phyloP scores from a whole-genome alignment of 2,329 filamentous ascomycete species.

The Aspergillus costaricaensis region DNA sequence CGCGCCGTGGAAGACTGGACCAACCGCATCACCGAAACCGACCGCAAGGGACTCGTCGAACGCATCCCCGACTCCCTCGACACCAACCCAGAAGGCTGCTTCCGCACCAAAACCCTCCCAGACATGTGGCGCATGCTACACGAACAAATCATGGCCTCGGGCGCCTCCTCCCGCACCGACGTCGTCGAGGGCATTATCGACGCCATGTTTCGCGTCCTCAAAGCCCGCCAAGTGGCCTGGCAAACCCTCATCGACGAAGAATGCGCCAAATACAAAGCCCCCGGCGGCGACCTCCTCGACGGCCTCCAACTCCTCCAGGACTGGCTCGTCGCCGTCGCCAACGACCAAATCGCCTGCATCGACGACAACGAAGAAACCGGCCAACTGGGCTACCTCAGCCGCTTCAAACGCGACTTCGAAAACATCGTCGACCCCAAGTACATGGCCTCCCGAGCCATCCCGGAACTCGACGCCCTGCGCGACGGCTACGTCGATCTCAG shows the following conservation, averaged over 20 bases:
- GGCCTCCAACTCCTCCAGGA: constrained; percentile 74
- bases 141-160: constrained; percentile 85
- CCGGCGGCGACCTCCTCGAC: constrained; percentile 56
- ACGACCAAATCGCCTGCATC: constrained; percentile 98
- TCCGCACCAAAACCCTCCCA: constrained; percentile 86
- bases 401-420: constrained; percentile 82
- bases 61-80: constrained; percentile 80
- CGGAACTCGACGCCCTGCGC: constrained; percentile 72
- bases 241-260: constrained; percentile 87
- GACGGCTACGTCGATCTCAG: constrained; percentile 95
- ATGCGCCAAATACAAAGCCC: constrained; percentile 67
- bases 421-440: constrained; percentile 79
- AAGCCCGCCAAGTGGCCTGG: constrained; percentile 80
- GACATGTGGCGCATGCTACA: constrained; percentile 98
- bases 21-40: constrained; percentile 82
- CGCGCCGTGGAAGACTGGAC: constrained; percentile 97
- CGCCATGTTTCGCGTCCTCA: constrained; percentile 88
- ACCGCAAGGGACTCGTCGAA: constrained; percentile 77
- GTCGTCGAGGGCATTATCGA: constrained; percentile 95
- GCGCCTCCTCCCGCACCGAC: constrained; percentile 80
- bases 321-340: constrained; percentile 95
- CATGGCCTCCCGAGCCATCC: constrained; percentile 67
- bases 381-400: constrained; percentile 77
- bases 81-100: constrained; percentile 83
- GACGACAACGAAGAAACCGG: constrained; percentile 80